Conservation (phyloP, 352 stramenopile species). For the Saprolegnia parasitica region DNA sequence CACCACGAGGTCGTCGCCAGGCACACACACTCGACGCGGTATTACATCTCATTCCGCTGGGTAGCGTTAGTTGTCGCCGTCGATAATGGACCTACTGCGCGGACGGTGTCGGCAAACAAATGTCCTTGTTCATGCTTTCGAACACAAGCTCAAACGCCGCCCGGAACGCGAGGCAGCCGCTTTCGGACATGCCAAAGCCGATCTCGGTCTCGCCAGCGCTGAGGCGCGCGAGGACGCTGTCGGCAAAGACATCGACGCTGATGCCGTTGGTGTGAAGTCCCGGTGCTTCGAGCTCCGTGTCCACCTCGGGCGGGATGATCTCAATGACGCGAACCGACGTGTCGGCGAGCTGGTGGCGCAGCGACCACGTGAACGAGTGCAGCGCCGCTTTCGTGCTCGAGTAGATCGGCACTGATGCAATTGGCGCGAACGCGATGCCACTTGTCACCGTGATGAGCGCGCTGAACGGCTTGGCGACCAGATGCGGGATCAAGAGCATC, state of each 20-base stretch:
- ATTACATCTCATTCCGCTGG: too few relatives aligned
- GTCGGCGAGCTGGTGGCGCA: constrained; percentile 22
- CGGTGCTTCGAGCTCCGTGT: constrained; percentile 24
- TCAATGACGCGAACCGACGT: constrained; percentile 28
- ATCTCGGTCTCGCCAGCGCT: constrained; percentile 22
- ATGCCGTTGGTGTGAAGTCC: constrained; percentile 24
- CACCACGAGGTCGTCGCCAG: too few relatives aligned
- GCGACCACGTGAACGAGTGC: constrained; percentile 28
- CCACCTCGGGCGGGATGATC: constrained; percentile 27
- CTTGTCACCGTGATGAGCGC: constrained; percentile 24
- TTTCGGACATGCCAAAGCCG: constrained; percentile 18
- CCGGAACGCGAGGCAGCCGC: neutral
- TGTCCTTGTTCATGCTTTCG: neutral
- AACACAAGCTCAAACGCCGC: constrained; percentile 8
- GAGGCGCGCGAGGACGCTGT: constrained; percentile 12
- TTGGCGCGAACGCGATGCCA: constrained; percentile 16
- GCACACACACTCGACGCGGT: too few relatives aligned
- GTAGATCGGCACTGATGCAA: constrained; percentile 6
- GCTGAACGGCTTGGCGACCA: constrained; percentile 22
- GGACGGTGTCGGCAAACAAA: neutral
- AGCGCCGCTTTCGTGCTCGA: constrained; percentile 29
- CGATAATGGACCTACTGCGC: neutral
- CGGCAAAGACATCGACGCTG: constrained; percentile 28
- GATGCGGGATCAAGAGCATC: constrained; percentile 15
- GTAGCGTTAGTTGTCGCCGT: too few relatives aligned